Evolutionary conservation across 805 yeast species (phyloP), one percentile per base, ranked within the genome.

Genomic region (Phaffomyces antillensis): DNA sequence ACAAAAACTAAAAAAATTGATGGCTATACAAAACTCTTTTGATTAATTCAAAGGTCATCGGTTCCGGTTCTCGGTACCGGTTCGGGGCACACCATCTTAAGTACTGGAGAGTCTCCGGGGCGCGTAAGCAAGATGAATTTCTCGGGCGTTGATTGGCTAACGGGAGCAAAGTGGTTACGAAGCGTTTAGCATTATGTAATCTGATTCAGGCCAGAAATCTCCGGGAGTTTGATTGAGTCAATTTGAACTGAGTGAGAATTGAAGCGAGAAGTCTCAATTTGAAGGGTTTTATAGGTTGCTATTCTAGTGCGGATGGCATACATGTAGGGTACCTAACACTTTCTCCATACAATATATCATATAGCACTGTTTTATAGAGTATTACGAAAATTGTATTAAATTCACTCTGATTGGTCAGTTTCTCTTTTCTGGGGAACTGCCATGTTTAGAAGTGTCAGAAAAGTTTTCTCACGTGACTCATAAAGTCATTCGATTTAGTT

Each of bases 51-150:
- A 3, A 11, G 52, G 52, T 49, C 52, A 49, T 49, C 52, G 51
- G 51, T 45, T 42, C 50, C 52, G 52, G 42, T 35, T 26, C 34
- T 35, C 44, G 50, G 45, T 36, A 32, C 31, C 34, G 44, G 50
- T 47, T 33, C 17, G 48, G 17, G 45, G 38, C 30, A 40, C 45
- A 34, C 25, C 17, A n/a, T 13, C 37, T 45, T 42, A 47, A 48
- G 46, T 45, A 45, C 43, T 41, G 36, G 39, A 25, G 33, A 23
- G 16, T 10, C 44, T 24, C 50, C 52, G 48, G 50, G 52, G 15
- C 7, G 44, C 34, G 48, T 49, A 46, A 46, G 50, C 52, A 46
- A 28, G 9, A 3, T 6, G 26, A 41, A 40, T 39, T 49, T 49
- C 7, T 12, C 2, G 20, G 3, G 23, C 33, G 30, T 10, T 43